Evolutionary conservation across 176 grass and related monocot species (phyloP).

Genomic region (Echinochloa phyllopogon): DNA sequence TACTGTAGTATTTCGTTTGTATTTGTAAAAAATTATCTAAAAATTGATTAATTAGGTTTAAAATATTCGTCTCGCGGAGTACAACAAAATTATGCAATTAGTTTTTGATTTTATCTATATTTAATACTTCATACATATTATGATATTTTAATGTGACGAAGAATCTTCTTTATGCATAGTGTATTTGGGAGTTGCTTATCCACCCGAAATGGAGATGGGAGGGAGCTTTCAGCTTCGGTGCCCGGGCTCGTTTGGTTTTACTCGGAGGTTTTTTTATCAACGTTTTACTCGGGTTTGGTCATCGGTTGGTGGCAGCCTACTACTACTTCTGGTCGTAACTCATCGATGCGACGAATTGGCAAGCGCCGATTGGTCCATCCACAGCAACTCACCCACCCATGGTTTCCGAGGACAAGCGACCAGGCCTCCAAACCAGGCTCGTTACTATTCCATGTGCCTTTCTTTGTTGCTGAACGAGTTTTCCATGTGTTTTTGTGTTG

Average conservation of each 20-base stretch:
- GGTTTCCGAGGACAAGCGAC: not conserved
- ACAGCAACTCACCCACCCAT: not conserved
- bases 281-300: constrained; percentile 35
- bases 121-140: no score
- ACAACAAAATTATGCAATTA: no score
- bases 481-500: not conserved
- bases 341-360: constrained; percentile 15
- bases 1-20: no score
- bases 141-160: no score
- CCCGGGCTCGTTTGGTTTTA: constrained; percentile 10
- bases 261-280: no score
- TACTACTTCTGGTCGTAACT: constrained; percentile 4
- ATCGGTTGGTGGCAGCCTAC: constrained; percentile 43
- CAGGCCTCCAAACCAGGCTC: not conserved
- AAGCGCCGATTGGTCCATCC: constrained; percentile 11
- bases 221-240: not conserved
- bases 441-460: not conserved
- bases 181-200: no score
- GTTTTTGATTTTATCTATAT: no score
- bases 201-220: not conserved
- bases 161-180: no score
- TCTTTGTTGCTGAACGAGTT: not conserved
- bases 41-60: no score
- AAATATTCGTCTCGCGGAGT: no score
- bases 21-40: no score